Conservation (phyloP, 805 yeast species). For the Candida suzukii region DNA sequence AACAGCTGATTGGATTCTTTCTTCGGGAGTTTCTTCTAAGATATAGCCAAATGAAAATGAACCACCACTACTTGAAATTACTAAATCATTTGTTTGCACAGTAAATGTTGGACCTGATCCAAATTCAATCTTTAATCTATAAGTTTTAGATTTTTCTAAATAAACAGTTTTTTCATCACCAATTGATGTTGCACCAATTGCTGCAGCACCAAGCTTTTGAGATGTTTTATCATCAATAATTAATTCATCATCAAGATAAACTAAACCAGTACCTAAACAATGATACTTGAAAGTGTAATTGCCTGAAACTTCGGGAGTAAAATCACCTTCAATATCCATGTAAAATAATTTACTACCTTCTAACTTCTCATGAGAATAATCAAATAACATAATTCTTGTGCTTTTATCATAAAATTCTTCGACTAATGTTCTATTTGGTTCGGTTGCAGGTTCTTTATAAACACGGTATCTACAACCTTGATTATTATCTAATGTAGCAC, state of each 20-base stretch:
- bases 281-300: slow-evolving; percentile 34
- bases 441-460: slow-evolving; percentile 19
- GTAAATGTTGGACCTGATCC: slow-evolving; percentile 33
- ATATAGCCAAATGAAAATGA: slow-evolving; percentile 27
- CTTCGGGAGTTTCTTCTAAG: slow-evolving; percentile 20
- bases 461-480: slow-evolving; percentile 22
- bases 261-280: slow-evolving; percentile 34
- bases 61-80: slow-evolving; percentile 28
- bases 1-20: slow-evolving; percentile 36
- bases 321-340: slow-evolving; percentile 32
- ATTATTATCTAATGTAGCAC: slow-evolving; percentile 11
- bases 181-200: slow-evolving; percentile 27
- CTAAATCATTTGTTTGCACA: slow-evolving; percentile 11
- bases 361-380: slow-evolving; percentile 14
- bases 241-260: slow-evolving; percentile 35
- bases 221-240: slow-evolving; percentile 38
- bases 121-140: slow-evolving; percentile 32
- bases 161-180: slow-evolving; percentile 12
- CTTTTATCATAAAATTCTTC: slow-evolving; percentile 19
- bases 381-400: slow-evolving; percentile 13
- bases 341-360: slow-evolving; percentile 23
- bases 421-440: slow-evolving; percentile 16
- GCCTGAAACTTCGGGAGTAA: slow-evolving; percentile 29
- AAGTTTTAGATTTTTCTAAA: slow-evolving; percentile 28
- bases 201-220: slow-evolving; percentile 32